Evolutionary conservation across 1,139 yeast species (phyloP).

Genomic region (Saccharomyces hybrid): DNA sequence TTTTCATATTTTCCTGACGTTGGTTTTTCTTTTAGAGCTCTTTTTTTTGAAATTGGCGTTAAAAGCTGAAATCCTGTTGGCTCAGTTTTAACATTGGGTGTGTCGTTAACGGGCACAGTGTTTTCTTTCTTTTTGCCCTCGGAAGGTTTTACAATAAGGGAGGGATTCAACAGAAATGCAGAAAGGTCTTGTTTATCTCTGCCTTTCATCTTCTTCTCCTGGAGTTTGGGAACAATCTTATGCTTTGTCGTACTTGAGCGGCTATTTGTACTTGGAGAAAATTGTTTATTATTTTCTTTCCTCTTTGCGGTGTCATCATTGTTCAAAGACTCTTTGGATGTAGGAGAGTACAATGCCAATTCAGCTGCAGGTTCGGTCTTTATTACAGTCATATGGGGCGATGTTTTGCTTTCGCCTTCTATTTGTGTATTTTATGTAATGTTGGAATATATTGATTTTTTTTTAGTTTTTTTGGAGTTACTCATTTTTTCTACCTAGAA

Average conservation of each 20-base stretch:
- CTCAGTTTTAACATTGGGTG: neutral
- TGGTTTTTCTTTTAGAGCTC: neutral
- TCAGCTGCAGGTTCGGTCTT: neutral
- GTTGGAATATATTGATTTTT: too few species aligned
- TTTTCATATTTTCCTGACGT: neutral
- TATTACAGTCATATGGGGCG: neutral
- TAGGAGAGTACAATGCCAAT: neutral
- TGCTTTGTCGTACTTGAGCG: neutral
- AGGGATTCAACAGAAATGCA: neutral
- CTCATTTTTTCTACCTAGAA: too few species aligned
- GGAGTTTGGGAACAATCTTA: neutral
- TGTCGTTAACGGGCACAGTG: neutral
- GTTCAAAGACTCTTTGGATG: neutral
- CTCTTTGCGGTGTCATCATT: neutral
- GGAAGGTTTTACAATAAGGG: slow-evolving; percentile 2
- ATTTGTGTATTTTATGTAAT: too few species aligned
- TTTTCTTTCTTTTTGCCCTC: slow-evolving; percentile 1
- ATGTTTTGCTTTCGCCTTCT: too few species aligned
- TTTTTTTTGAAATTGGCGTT: neutral
- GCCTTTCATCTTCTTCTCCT: neutral
- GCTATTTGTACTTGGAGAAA: neutral
- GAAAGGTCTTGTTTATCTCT: neutral
- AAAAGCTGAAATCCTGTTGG: neutral
- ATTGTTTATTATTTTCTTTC: neutral
- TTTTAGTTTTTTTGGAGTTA: too few species aligned